Evolutionary conservation across 2,329 filamentous ascomycete species (phyloP).

Genomic region (Fusarium sp.): DNA sequence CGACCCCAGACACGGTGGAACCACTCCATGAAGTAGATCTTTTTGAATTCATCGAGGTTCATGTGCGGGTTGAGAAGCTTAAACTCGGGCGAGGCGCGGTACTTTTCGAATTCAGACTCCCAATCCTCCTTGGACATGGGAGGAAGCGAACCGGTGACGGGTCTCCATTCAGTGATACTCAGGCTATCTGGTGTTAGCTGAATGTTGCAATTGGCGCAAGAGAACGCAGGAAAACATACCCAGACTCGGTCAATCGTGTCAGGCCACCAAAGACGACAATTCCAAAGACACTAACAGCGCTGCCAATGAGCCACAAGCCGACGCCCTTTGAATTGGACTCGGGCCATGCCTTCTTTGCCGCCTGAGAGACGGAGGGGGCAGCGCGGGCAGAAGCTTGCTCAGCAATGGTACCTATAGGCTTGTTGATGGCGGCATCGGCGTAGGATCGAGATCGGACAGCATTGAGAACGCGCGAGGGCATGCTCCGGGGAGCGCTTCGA

Average conservation of each 20-base stretch:
- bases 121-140: constrained; percentile 85
- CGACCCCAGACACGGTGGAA: constrained; percentile 94
- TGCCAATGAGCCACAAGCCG: constrained; percentile 93
- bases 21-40: constrained; percentile 99
- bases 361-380: constrained; percentile 41
- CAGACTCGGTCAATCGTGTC: constrained; percentile 94
- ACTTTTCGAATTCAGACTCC: constrained; percentile 94
- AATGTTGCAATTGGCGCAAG: not conserved
- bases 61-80: constrained; percentile 93
- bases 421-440: constrained; percentile 53
- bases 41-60: constrained; percentile 94
- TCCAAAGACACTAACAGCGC: constrained; percentile 93
- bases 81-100: constrained; percentile 93
- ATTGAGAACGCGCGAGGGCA: constrained; percentile 58
- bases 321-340: constrained; percentile 82
- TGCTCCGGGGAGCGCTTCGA: constrained; percentile 52
- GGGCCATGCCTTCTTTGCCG: constrained; percentile 62
- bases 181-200: constrained; percentile 68
- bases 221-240: constrained; percentile 69
- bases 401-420: constrained; percentile 49
- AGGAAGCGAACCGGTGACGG: constrained; percentile 92
- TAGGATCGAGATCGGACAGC: constrained; percentile 58
- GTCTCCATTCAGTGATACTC: constrained; percentile 98
- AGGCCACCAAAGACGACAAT: constrained; percentile 96
- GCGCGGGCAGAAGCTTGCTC: constrained; percentile 47